Base-by-base conservation (phyloP, 1,284 basidiomycete genomes). In the Sporisorium graminicola region DNA sequence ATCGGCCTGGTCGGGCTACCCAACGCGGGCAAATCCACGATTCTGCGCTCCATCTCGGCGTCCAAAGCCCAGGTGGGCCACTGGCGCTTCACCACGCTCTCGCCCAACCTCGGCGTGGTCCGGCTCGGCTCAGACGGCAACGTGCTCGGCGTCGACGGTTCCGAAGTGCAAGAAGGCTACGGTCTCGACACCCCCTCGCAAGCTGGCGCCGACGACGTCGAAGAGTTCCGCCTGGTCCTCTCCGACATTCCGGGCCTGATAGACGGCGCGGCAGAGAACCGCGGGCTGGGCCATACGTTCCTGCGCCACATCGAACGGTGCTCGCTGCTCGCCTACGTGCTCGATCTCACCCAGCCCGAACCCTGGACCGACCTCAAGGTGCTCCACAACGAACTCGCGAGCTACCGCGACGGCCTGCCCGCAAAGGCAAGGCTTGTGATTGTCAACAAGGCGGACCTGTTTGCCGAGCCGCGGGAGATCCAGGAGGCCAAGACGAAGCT, bases 231-330 rank as follows among this genome's bases (percentile, higher is more conserved):
- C 3, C 95, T 98, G 87, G 95, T 93, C 1, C 91, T 99, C 64
- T 93, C 95, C n/a, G 96, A 99, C 87, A 97, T 98, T 82, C 96
- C 97, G 0, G 96, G 96, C 13, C 90, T 99, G 31, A 92, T 98
- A 54, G 89, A 90, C 8, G 89, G 90, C 12, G 94, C 95, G 0
- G 93, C 94, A 2, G 90, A 93, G 75, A 93, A 96, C 85, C 91
- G 94, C 46, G 96, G 96, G 1, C 89, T 99, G 0, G 97, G 97
- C 0, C 95, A 98, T 86, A 92, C 92, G 0, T 99, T 99, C 88
- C 87, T 99, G 26, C 91, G 94, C 2, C 93, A 94, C 7, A 93
- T 98, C 85, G 96, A 99, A 84, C 91, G 96, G 3, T 95, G 94
- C 8, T 90, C 92, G 33, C 92, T 93, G 5, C 90, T 99, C 3